A percentile compares a stretch with the other conserved stretches of the same genome.
Conservation (phyloP, 495 filamentous ascomycete species). For the Hyphodiscus hymeniophilus region DNA sequence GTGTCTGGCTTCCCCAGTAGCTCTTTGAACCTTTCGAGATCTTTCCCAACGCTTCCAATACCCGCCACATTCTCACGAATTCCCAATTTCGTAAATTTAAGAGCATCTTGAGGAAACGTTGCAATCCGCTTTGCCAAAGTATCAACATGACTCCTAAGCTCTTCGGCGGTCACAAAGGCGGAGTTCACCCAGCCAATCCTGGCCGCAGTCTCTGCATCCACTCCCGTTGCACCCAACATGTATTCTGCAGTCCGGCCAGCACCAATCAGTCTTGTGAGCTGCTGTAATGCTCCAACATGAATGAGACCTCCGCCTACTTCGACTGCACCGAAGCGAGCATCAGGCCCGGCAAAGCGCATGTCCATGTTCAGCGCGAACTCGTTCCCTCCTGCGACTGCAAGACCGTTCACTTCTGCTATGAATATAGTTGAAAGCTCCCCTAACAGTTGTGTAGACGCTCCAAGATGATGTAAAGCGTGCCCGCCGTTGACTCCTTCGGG, state of each 20-base stretch:
- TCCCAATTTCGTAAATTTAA: neutral
- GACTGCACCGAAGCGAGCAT: constrained; percentile 11
- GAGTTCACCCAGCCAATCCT: constrained; percentile 4
- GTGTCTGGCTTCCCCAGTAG: neutral
- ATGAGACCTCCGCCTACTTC: constrained; percentile 9
- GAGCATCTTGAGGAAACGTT: neutral
- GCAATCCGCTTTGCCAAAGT: neutral
- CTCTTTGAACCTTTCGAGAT: neutral
- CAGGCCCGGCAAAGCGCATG: constrained; percentile 25
- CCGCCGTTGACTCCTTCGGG: neutral
- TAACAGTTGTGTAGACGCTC: neutral
- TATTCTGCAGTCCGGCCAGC: neutral
- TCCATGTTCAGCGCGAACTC: constrained; percentile 22
- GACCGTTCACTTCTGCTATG: constrained; percentile 25
- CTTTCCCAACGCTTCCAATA: neutral
- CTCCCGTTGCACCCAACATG: neutral
- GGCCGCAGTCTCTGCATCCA: neutral
- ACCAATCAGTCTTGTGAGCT: neutral
- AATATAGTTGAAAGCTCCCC: constrained; percentile 14
- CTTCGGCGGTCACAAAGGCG: neutral
- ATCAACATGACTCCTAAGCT: neutral
- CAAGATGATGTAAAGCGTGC: too few relatives aligned
- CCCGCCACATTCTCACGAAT: neutral
- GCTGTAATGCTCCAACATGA: neutral
- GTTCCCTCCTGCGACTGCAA: constrained; percentile 19